phyloP scores from a whole-genome alignment of 306 rosid species.

The Rosa multiflora region DNA sequence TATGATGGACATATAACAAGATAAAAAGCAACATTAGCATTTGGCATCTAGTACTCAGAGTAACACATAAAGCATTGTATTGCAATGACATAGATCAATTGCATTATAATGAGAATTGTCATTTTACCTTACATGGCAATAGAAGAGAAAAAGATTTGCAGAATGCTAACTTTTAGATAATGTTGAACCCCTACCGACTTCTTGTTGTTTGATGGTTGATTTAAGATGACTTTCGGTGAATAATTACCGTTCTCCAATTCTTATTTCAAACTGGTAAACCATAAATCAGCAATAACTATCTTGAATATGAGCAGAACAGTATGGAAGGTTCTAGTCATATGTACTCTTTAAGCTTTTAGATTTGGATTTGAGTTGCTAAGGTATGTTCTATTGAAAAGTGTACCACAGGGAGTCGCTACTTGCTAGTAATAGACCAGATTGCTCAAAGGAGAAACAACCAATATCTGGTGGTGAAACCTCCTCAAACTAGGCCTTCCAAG shows the following conservation, averaged over 20 bases:
- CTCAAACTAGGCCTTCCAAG: constrained; percentile 5
- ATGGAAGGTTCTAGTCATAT: not conserved
- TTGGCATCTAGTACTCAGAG: not conserved
- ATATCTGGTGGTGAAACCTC: not conserved
- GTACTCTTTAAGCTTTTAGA: constrained; percentile 1
- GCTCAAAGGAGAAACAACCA: not conserved
- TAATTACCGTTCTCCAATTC: not conserved
- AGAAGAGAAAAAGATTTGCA: not conserved
- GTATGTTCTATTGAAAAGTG: not conserved
- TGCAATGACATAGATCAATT: constrained; percentile 1
- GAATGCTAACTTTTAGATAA: not conserved
- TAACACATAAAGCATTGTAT: not conserved
- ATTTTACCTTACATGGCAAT: not conserved
- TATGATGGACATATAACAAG: not conserved
- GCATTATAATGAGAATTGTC: not conserved
- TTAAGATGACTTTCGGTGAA: not conserved
- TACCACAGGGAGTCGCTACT: not conserved
- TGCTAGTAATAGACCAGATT: not conserved
- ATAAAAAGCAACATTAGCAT: constrained; percentile 8
- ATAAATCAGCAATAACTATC: not conserved
- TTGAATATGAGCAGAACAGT: not conserved
- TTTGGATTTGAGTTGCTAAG: not conserved
- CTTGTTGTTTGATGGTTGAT: not conserved
- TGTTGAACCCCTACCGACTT: not conserved
- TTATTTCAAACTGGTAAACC: not conserved